Base-by-base conservation (phyloP, 176 grass and related monocot genomes). In the Musa acuminata region DNA sequence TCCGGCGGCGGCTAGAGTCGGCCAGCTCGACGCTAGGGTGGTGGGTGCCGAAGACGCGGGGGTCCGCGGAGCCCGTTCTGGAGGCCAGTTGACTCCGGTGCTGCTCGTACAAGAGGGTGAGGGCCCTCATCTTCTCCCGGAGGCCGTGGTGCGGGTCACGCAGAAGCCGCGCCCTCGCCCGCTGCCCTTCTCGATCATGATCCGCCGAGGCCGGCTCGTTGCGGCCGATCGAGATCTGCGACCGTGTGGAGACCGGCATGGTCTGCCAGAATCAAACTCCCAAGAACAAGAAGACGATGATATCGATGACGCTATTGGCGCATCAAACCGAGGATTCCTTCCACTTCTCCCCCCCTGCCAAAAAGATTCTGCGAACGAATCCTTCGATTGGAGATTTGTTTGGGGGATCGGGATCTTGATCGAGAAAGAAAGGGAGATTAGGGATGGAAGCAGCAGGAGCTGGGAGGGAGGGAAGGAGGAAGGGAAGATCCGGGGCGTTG, bases 161-260 rank as follows among this genome's bases (percentile, higher is more conserved):
- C n/a, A 82, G 69, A 48, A 83, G 62, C 12, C 71, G 53, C 58
- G 52, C 75, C 26, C 27, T 59, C 55, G 9, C 57, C 62, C 9
- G 58, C 57, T 26, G 72, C 54, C 53, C 51, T 1, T 13, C 71
- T 67, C 79, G 25, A 53, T 64, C 35, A 65, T 62, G 73, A 16
- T 70, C 60, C 8, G 21, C 81, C 59, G 77, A 81, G 67, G 49
- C 53, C 51, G 53, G 48, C 25, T 74, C 77, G 59, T 80, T 71
- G 64, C 74, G 49, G 52, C 35, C 69, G 8, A 62, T 24, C 16
- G 80, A 87, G 63, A 80, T 72, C 68, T 85, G 90, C 49, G 82
- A 80, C 53, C 88, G 84, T 53, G 90, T 94, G 16, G 86, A 85
- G 19, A 91, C 88, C 64, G 95, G 90, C 95, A 99, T 99, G 78